Conservation (phyloP, 768 basidiomycete species). For the Cystofilobasidium capitatum region DNA sequence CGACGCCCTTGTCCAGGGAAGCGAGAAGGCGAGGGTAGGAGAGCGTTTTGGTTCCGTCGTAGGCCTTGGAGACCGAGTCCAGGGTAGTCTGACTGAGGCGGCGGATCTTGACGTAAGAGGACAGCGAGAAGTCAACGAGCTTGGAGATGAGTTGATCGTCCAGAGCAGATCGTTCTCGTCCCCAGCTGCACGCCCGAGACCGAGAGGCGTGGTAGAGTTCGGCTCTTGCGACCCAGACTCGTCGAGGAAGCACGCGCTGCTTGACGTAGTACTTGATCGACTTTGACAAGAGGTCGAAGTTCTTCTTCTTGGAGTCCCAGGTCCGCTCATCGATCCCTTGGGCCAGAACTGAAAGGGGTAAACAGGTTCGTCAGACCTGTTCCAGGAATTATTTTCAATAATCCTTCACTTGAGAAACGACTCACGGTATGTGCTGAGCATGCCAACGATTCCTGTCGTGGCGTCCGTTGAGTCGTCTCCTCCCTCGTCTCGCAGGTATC, state of each 20-base stretch:
- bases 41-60: slow-evolving; percentile 40
- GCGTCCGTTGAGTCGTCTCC: slow-evolving; percentile 55
- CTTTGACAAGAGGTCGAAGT: slow-evolving; percentile 15
- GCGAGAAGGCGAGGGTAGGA: slow-evolving; percentile 31
- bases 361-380: not conserved
- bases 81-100: slow-evolving; percentile 42
- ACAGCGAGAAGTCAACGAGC: slow-evolving; percentile 63
- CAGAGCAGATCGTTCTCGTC: slow-evolving; percentile 61
- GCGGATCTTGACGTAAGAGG: slow-evolving; percentile 63
- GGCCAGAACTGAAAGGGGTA: slow-evolving; percentile 11
- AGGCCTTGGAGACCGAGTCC: slow-evolving; percentile 24
- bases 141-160: slow-evolving; percentile 62
- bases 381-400: not conserved
- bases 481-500: slow-evolving; percentile 58
- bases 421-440: slow-evolving; percentile 34
- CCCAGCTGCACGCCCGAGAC: slow-evolving; percentile 65
- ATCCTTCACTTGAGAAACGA: not conserved
- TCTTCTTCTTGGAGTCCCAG: slow-evolving; percentile 23
- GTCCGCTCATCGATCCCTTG: slow-evolving; percentile 19
- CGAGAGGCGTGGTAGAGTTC: slow-evolving; percentile 46
- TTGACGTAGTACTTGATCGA: slow-evolving; percentile 19
- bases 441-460: slow-evolving; percentile 42
- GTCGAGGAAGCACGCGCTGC: slow-evolving; percentile 21
- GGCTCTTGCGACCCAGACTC: slow-evolving; percentile 25
- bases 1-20: slow-evolving; percentile 50